These are phyloP conservation scores for Amanita rubescens DNA, from an alignment of 768 basidiomycete species.

Conservation along the genomic window DNA sequence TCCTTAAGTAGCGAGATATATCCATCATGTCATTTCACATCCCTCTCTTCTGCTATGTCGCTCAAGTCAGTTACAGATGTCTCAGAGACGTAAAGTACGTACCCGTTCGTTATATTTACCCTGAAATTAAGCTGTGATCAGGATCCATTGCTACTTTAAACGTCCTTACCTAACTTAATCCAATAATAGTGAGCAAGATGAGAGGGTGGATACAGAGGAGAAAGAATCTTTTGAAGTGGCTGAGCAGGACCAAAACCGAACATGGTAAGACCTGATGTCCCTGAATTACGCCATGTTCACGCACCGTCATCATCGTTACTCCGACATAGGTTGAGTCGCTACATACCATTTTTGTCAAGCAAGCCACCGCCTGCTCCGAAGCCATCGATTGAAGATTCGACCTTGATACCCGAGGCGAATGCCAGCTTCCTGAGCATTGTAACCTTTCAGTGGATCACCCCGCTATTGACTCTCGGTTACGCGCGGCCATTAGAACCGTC, in stretches of 20 bases:
- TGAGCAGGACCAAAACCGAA: not conserved
- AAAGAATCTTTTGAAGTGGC: too few species aligned
- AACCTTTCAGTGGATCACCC: conserved; percentile 72
- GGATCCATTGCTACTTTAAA: not conserved
- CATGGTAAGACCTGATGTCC: not conserved
- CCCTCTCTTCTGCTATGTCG: not conserved
- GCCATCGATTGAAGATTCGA: conserved; percentile 51
- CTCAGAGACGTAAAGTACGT: not conserved
- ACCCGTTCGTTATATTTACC: too few species aligned
- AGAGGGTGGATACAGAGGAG: not conserved
- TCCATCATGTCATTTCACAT: not conserved
- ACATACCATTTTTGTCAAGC: conserved; percentile 14
- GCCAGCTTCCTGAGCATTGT: conserved; percentile 53
- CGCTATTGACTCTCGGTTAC: conserved; percentile 68
- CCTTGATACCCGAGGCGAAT: conserved; percentile 55
- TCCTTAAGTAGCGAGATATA: not conserved
- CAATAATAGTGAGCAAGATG: not conserved
- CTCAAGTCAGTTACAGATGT: not conserved
- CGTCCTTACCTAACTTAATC: not conserved
- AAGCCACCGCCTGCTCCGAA: conserved; percentile 37
- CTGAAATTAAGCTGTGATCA: not conserved
- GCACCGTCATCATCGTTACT: not conserved
- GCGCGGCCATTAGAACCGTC: conserved; percentile 71
- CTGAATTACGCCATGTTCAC: not conserved
- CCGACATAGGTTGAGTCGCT: not conserved